phyloP scores from a whole-genome alignment of 352 stramenopile genomes.

The Pythium aquatile region DNA sequence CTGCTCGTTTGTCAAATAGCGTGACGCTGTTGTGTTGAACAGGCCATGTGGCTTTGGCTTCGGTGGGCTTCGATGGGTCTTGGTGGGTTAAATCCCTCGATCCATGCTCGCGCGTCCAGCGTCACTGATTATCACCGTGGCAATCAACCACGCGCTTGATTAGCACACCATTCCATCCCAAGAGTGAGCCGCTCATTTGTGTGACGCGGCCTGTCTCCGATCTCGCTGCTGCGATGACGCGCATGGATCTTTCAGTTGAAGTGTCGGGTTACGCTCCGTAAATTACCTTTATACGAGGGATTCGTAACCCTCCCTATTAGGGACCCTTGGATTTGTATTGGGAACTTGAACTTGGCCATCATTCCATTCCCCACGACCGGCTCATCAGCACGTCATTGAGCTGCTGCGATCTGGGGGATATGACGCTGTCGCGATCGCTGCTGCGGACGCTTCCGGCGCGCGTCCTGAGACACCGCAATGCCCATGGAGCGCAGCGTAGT shows the following conservation, averaged over 20 bases:
- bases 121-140: not conserved
- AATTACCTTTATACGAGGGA: not conserved
- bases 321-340: not conserved
- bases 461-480: not conserved
- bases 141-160: too few relatives aligned
- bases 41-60: not conserved
- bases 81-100: not conserved
- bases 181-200: not conserved
- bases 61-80: not conserved
- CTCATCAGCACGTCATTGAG: constrained; percentile 2
- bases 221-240: not conserved
- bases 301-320: constrained; percentile 13
- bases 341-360: constrained; percentile 18
- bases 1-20: too few relatives aligned
- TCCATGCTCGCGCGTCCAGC: not conserved
- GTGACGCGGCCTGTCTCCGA: not conserved
- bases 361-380: not conserved
- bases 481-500: not conserved
- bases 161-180: too few relatives aligned
- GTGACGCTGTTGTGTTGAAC: not conserved
- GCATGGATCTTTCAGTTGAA: not conserved
- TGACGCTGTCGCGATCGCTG: constrained; percentile 8
- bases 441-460: constrained; percentile 8
- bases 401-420: not conserved
- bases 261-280: not conserved